These are phyloP conservation scores for Juglanconis juglandina DNA, from an alignment of 2,329 filamentous ascomycete species.

Conservation along the genomic window DNA sequence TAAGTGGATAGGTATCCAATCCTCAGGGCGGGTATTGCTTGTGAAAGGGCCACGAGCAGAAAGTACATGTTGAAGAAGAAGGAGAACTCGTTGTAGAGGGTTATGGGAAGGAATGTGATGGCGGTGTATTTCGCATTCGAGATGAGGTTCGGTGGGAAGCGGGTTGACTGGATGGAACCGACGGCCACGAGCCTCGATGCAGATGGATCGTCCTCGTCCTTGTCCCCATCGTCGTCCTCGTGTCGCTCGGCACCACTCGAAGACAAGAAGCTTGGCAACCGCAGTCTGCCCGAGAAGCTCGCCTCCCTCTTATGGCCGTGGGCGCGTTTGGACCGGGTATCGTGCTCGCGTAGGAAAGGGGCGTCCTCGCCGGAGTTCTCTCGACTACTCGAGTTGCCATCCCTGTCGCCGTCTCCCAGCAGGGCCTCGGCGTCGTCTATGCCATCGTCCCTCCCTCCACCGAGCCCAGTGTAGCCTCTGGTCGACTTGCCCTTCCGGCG, in stretches of 20 bases:
- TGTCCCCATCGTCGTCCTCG: constrained; percentile 47
- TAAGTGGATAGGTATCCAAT: constrained; percentile 97
- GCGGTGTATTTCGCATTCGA: constrained; percentile 98
- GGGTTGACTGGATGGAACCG: constrained; percentile 67
- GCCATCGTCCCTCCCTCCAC: constrained; percentile 50
- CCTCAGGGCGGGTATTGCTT: constrained; percentile 81
- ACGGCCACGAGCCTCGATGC: constrained; percentile 73
- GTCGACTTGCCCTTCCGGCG: constrained; percentile 54
- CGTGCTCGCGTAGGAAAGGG: constrained; percentile 60
- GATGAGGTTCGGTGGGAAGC: constrained; percentile 85
- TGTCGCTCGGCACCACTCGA: constrained; percentile 30
- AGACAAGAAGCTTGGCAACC: constrained; percentile 67
- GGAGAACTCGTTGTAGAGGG: constrained; percentile 97
- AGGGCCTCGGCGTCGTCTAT: constrained; percentile 67
- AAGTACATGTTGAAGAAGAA: constrained; percentile 99
- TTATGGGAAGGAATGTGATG: constrained; percentile 88
- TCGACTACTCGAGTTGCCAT: constrained; percentile 29
- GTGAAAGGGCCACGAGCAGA: constrained; percentile 87
- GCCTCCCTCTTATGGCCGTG: constrained; percentile 40
- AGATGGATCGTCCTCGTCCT: constrained; percentile 59
- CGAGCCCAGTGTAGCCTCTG: constrained; percentile 59
- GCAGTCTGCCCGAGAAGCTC: constrained; percentile 47
- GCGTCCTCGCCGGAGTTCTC: constrained; percentile 65
- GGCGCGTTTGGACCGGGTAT: constrained; percentile 29
- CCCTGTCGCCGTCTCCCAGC: constrained; percentile 59